Conservation (phyloP, 495 filamentous ascomycete genomes). For the Platismatia glauca region DNA sequence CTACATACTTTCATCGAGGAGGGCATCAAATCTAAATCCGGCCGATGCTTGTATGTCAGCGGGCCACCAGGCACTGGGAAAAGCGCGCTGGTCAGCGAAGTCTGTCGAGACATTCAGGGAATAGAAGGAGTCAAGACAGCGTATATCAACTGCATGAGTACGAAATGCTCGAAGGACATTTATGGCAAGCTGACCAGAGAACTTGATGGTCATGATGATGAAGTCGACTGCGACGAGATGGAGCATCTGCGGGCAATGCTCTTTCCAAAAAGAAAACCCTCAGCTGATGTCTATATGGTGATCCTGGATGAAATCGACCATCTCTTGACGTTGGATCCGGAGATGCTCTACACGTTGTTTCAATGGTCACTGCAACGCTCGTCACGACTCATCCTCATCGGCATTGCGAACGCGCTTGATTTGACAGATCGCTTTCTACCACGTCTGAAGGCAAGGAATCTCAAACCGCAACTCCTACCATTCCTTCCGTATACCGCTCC, state of each 20-base stretch:
- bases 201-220: conserved; percentile 47
- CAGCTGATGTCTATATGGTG: conserved; percentile 56
- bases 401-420: conserved; percentile 95
- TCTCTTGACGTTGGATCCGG: conserved; percentile 74
- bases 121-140: conserved; percentile 48
- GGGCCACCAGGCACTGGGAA: conserved; percentile 96
- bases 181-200: conserved; percentile 65
- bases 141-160: conserved; percentile 93
- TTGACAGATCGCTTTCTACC: conserved; percentile 92
- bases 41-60: conserved; percentile 90
- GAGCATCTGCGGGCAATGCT: conserved; percentile 55
- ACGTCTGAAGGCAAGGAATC: conserved; percentile 79
- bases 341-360: conserved; percentile 82
- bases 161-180: conserved; percentile 74
- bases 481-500: conserved; percentile 85
- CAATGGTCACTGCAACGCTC: conserved; percentile 78
- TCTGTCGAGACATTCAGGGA: conserved; percentile 51
- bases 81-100: conserved; percentile 79
- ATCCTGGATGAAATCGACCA: conserved; percentile 93
- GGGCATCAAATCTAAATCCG: conserved; percentile 48
- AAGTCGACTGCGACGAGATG: conserved; percentile 45
- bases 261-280: conserved; percentile 44
- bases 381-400: conserved; percentile 74
- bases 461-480: conserved; percentile 82
- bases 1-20: conserved; percentile 60